A percentile compares a stretch with the other conserved stretches of the same genome.
Evolutionary conservation across 2,329 filamentous ascomycete species (phyloP).

Genomic region (Colletotrichum navitas): DNA sequence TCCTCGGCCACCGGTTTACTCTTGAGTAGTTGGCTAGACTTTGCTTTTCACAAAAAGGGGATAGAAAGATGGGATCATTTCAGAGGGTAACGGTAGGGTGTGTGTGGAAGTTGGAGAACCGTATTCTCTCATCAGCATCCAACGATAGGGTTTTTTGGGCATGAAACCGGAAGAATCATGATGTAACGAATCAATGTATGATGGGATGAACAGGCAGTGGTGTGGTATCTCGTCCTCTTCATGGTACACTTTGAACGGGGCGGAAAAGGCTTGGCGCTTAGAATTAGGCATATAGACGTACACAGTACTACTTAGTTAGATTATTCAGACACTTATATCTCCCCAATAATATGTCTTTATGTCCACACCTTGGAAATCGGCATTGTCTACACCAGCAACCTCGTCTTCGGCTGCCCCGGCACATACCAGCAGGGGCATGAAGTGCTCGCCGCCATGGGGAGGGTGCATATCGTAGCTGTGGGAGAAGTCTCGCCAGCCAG

Average conservation of each 20-base stretch:
- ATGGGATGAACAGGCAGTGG: conserved; percentile 25
- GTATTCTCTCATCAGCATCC: conserved; percentile 33
- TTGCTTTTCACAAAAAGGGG: conserved; percentile 18
- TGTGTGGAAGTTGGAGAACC: not conserved
- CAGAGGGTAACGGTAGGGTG: not conserved
- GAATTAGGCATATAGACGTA: conserved; percentile 26
- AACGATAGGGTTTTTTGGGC: conserved; percentile 26
- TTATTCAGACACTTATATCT: conserved; percentile 40
- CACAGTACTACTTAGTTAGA: conserved; percentile 16
- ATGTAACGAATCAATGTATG: conserved; percentile 39
- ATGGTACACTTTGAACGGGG: conserved; percentile 19
- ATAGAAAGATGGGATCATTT: not conserved
- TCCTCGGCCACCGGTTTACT: not conserved
- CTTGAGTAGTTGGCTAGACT: not conserved
- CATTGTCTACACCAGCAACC: conserved; percentile 59
- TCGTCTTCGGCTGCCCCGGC: conserved; percentile 64
- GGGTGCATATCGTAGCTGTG: conserved; percentile 67
- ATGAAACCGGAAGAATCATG: conserved; percentile 28
- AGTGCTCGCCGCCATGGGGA: conserved; percentile 66
- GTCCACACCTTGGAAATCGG: conserved; percentile 61
- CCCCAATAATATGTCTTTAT: conserved; percentile 71
- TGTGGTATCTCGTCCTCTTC: not conserved
- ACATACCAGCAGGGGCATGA: conserved; percentile 70
- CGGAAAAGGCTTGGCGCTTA: conserved; percentile 20
- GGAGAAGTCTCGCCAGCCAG: conserved; percentile 62